Percentiles rank a stretch among this genome's conserved stretches.
Evolutionary conservation across 495 filamentous ascomycete genomes (phyloP).

Genomic region (Aspergillus bertholletiae): DNA sequence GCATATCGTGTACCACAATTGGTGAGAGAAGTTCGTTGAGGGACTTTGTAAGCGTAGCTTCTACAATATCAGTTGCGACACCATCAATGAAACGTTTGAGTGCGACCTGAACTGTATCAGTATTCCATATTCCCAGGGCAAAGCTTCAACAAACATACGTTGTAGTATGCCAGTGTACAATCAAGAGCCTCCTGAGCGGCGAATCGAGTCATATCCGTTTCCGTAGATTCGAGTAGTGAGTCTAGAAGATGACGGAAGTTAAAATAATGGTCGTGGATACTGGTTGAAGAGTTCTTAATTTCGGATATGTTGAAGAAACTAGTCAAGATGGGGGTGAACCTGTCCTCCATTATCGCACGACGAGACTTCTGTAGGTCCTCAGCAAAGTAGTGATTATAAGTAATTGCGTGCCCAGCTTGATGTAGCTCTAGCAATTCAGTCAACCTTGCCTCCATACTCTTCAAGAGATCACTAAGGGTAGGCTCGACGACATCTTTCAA

Average conservation of each 20-base stretch:
- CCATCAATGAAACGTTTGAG: constrained; percentile 60
- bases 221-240: not conserved
- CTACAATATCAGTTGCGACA: constrained; percentile 52
- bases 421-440: constrained; percentile 19
- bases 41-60: constrained; percentile 43
- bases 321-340: constrained; percentile 12
- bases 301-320: constrained; percentile 15
- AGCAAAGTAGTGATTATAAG: constrained; percentile 55
- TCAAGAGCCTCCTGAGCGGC: constrained; percentile 23
- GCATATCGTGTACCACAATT: constrained; percentile 33
- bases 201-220: constrained; percentile 23
- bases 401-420: constrained; percentile 37
- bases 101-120: constrained; percentile 48
- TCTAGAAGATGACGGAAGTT: not conserved
- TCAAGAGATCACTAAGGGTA: constrained; percentile 21
- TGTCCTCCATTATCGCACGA: constrained; percentile 19
- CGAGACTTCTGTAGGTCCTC: constrained; percentile 43
- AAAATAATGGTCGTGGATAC: no score
- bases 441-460: constrained; percentile 20
- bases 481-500: constrained; percentile 37
- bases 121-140: not conserved
- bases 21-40: constrained; percentile 24
- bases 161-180: constrained; percentile 30
- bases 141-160: constrained; percentile 17
- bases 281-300: no score